These are phyloP conservation scores for Tranzscheliella williamsii DNA, from an alignment of 1,284 basidiomycete species.

Conservation along the genomic window DNA sequence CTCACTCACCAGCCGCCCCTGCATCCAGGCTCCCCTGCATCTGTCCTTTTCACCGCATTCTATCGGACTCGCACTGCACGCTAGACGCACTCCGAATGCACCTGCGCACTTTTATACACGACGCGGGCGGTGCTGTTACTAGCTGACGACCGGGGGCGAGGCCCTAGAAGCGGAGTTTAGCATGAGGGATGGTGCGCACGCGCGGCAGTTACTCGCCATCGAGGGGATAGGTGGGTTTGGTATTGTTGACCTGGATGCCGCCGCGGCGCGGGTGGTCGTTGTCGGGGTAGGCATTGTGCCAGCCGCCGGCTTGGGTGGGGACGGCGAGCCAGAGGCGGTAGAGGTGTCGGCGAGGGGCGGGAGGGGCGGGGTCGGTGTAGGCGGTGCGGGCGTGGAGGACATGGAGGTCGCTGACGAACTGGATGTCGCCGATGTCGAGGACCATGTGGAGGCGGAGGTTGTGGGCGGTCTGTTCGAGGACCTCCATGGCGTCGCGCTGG, in stretches of 20 bases:
- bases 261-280: conserved; percentile 59
- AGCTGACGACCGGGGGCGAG: no score
- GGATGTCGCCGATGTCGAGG: conserved; percentile 62
- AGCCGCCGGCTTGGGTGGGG: conserved; percentile 61
- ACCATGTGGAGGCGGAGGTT: conserved; percentile 63
- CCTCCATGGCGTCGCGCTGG: conserved; percentile 62
- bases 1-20: no score
- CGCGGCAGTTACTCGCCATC: conserved; percentile 63
- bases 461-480: conserved; percentile 63
- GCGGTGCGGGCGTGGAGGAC: conserved; percentile 63
- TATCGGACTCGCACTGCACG: no score
- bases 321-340: conserved; percentile 64
- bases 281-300: conserved; percentile 62
- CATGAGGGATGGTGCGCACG: no score
- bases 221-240: conserved; percentile 61
- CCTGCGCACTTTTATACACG: no score
- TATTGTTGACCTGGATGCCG: conserved; percentile 58
- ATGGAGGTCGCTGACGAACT: conserved; percentile 52
- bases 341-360: conserved; percentile 62
- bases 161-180: no score
- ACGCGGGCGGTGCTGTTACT: no score
- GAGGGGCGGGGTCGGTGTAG: conserved; percentile 62
- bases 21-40: no score
- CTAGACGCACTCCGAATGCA: no score
- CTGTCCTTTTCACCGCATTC: no score